Conservation (phyloP, 805 yeast genomes). For the Naumovozyma dairenensis region DNA sequence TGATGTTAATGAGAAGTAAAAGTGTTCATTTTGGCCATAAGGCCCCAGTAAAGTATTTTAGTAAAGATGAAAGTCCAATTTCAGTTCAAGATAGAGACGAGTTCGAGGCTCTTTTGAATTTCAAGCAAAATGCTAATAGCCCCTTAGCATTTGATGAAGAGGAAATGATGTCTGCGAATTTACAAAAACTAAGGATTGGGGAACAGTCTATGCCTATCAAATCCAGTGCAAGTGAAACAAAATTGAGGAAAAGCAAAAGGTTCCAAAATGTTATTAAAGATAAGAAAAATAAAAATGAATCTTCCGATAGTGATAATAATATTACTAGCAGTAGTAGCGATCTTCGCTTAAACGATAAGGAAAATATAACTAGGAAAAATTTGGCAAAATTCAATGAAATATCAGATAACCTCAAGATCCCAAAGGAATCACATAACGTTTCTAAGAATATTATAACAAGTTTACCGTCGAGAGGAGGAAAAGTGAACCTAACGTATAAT, state of each 20-base stretch:
- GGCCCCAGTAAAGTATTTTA: constrained; percentile 65
- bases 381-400: background rate
- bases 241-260: constrained; percentile 11
- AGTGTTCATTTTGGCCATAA: constrained; percentile 75
- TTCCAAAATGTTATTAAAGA: constrained; percentile 7
- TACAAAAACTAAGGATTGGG: background rate
- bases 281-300: background rate
- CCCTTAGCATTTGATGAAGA: constrained; percentile 8
- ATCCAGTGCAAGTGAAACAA: background rate
- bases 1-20: constrained; percentile 46
- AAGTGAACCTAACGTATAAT: background rate
- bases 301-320: background rate
- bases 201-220: background rate
- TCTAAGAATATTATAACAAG: constrained; percentile 1
- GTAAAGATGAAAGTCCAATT: constrained; percentile 67
- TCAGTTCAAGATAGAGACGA: constrained; percentile 42
- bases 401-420: background rate
- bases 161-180: constrained; percentile 1
- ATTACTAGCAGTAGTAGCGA: background rate
- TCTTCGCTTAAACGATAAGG: background rate
- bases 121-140: constrained; percentile 12
- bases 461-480: background rate
- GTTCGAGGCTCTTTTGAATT: constrained; percentile 23
- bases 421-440: background rate
- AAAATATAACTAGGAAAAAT: background rate